phyloP scores from a whole-genome alignment of 1,284 basidiomycete species.

The Microbotryomycetes sp. region DNA sequence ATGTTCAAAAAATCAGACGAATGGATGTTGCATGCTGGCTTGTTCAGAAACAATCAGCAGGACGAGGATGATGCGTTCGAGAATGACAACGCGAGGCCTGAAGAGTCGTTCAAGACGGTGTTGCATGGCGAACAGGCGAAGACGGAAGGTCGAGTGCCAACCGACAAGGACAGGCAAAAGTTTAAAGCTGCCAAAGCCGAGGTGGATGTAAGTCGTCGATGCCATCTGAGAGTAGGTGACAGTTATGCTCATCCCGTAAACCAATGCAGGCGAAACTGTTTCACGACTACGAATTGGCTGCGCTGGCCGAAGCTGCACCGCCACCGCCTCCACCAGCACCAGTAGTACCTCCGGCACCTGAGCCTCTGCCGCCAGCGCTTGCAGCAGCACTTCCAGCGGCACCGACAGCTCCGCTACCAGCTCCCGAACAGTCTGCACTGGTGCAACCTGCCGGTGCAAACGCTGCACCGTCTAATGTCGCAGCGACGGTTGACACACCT shows the following conservation, averaged over 20 bases:
- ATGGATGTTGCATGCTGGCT: not conserved
- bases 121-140: constrained; percentile 66
- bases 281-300: not conserved
- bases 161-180: constrained; percentile 59
- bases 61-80: not conserved
- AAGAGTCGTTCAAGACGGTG: constrained; percentile 69
- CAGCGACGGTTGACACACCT: too few relatives aligned
- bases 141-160: constrained; percentile 62
- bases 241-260: not conserved
- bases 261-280: not conserved
- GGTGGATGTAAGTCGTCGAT: constrained; percentile 44
- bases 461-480: too few relatives aligned
- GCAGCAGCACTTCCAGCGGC: not conserved
- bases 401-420: not conserved
- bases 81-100: constrained; percentile 23
- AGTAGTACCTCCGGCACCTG: not conserved
- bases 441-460: too few relatives aligned
- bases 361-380: not conserved
- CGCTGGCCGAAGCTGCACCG: not conserved
- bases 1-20: not conserved
- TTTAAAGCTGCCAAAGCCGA: constrained; percentile 73
- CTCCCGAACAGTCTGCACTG: not conserved
- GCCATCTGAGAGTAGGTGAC: constrained; percentile 3
- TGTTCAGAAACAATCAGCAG: not conserved
- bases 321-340: not conserved